phyloP scores from a whole-genome alignment of 2,329 filamentous ascomycete species.

The Didymellaceae sp. region DNA sequence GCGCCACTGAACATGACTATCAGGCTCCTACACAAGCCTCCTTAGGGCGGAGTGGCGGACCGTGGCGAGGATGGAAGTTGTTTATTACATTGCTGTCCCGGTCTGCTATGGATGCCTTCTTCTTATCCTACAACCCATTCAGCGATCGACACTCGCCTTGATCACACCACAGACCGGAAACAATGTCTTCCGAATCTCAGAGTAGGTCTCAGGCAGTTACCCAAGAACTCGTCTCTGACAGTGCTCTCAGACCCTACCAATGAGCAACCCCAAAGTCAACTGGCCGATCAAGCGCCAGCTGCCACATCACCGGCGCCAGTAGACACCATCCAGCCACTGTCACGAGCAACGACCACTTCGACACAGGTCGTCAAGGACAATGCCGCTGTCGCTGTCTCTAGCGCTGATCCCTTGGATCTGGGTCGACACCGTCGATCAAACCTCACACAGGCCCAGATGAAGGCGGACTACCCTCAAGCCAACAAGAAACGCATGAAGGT shows the following conservation, averaged over 20 bases:
- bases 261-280: constrained; percentile 36
- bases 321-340: constrained; percentile 36
- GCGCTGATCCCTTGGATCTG: constrained; percentile 48
- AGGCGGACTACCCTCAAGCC: constrained; percentile 54
- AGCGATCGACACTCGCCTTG: constrained; percentile 21
- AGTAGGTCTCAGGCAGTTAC: constrained; percentile 34
- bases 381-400: constrained; percentile 22
- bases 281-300: constrained; percentile 36
- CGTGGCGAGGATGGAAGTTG: constrained; percentile 30
- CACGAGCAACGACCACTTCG: constrained; percentile 27
- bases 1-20: constrained; percentile 21
- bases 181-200: constrained; percentile 42
- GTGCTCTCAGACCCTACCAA: constrained; percentile 33
- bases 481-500: constrained; percentile 47
- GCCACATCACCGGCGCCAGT: constrained; percentile 26
- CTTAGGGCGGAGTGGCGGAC: constrained; percentile 19
- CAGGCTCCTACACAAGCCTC: constrained; percentile 18
- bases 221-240: constrained; percentile 30
- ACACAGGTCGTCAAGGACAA: constrained; percentile 34
- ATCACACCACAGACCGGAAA: constrained; percentile 27
- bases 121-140: constrained; percentile 33
- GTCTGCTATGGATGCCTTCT: constrained; percentile 27
- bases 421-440: constrained; percentile 43
- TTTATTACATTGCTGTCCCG: constrained; percentile 44
- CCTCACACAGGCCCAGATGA: constrained; percentile 55